phyloP scores from a whole-genome alignment of 331 rosid genomes.

The Phaseolus coccineus region DNA sequence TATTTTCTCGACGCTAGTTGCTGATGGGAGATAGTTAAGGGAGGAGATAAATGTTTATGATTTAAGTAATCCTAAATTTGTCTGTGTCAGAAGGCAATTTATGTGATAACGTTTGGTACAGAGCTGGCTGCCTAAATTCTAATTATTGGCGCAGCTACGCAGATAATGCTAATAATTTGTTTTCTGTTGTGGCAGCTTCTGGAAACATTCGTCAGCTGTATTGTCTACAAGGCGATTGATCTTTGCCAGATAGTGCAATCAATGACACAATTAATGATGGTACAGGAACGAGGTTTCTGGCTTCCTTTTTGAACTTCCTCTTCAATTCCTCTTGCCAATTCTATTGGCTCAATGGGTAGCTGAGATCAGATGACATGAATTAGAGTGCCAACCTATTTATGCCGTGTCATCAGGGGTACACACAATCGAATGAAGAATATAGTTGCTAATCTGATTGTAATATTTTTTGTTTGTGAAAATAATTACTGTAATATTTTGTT shows the following conservation, averaged over 20 bases:
- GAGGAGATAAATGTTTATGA: background rate
- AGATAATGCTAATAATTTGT: constrained; percentile 31
- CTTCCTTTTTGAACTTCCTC: constrained; percentile 50
- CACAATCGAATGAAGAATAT: constrained; percentile 54
- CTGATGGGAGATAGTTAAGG: background rate
- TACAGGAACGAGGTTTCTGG: constrained; percentile 55
- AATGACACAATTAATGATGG: constrained; percentile 48
- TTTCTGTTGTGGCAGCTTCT: constrained; percentile 69
- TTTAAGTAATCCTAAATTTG: background rate
- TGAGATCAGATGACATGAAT: constrained; percentile 55
- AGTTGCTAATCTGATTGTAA: constrained; percentile 77
- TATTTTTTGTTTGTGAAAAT: constrained; percentile 55
- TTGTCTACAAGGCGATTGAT: constrained; percentile 93
- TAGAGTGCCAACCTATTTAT: constrained; percentile 52
- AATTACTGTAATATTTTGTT: constrained; percentile 69
- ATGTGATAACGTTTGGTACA: background rate
- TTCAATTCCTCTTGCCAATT: constrained; percentile 57
- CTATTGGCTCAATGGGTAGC: constrained; percentile 54
- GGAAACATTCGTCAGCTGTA: constrained; percentile 99
- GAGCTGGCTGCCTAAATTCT: constrained; percentile 23
- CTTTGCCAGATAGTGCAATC: constrained; percentile 25
- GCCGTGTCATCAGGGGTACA: constrained; percentile 59
- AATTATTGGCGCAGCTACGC: background rate
- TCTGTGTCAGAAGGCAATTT: background rate
- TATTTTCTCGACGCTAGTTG: background rate